A percentile compares a stretch with the other conserved stretches of the same genome.
These are phyloP conservation scores for Tetrapisispora fleetii DNA, from an alignment of 805 yeast species.

Conservation along the genomic window DNA sequence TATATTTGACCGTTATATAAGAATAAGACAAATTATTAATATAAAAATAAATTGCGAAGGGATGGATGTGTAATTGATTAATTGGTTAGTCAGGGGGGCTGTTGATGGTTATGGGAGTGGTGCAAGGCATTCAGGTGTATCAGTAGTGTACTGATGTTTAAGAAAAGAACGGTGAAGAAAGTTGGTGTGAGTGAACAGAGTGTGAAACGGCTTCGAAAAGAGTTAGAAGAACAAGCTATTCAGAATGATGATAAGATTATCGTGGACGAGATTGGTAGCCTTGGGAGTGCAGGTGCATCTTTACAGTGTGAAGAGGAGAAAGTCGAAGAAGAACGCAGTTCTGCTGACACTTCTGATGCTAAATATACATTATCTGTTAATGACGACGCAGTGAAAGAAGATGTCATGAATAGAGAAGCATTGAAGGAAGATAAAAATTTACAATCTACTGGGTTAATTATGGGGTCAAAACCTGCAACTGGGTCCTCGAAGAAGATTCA, in stretches of 20 bases:
- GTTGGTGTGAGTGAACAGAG: not conserved
- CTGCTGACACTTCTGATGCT: not conserved
- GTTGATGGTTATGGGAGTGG: no score
- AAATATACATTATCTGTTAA: not conserved
- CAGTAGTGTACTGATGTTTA: not conserved
- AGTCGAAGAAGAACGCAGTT: not conserved
- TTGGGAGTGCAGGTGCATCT: not conserved
- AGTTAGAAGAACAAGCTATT: not conserved
- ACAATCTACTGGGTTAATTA: not conserved
- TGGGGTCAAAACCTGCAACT: not conserved
- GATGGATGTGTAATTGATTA: not conserved
- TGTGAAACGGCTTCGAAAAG: not conserved
- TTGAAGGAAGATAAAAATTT: not conserved
- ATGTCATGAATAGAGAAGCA: slow-evolving; percentile 2
- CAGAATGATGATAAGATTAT: not conserved
- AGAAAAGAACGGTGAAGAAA: not conserved
- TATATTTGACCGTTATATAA: not conserved
- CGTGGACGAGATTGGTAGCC: no score
- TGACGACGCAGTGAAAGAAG: slow-evolving; percentile 5
- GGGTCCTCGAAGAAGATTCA: slow-evolving; percentile 6
- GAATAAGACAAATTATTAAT: not conserved
- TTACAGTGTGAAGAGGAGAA: not conserved
- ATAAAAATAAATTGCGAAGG: not conserved
- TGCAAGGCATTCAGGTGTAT: no score
- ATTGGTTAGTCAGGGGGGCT: no score